These are phyloP conservation scores for Salix brachista DNA, from an alignment of 345 rosid genomes.

Conservation along the genomic window DNA sequence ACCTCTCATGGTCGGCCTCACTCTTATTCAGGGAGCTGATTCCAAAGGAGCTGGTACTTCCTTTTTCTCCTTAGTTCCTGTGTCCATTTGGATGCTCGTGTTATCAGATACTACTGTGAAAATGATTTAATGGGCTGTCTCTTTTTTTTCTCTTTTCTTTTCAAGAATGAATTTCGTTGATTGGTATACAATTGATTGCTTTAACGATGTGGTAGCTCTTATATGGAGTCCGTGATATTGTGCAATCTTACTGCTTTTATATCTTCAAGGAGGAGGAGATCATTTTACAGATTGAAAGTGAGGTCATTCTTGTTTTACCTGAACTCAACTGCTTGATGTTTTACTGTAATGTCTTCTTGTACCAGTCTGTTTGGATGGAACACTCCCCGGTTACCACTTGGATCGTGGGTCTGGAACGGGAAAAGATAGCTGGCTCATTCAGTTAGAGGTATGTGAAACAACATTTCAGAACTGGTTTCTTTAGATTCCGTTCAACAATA, in stretches of 20 bases:
- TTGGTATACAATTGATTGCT: too few relatives aligned
- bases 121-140: background rate
- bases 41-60: constrained; percentile 77
- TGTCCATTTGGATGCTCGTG: background rate
- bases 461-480: background rate
- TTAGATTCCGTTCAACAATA: background rate
- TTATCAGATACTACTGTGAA: too few relatives aligned
- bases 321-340: background rate
- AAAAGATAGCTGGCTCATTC: constrained; percentile 29
- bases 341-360: background rate
- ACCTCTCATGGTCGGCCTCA: constrained; percentile 59
- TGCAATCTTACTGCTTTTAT: too few relatives aligned
- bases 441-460: constrained; percentile 24
- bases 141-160: too few relatives aligned
- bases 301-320: too few relatives aligned
- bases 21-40: constrained; percentile 78
- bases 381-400: constrained; percentile 31
- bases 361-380: constrained; percentile 32
- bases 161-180: too few relatives aligned
- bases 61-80: background rate
- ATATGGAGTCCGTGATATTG: too few relatives aligned
- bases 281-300: too few relatives aligned
- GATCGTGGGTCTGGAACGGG: constrained; percentile 30
- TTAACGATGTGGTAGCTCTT: too few relatives aligned
- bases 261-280: too few relatives aligned